Evolutionary conservation across 345 rosid genomes (phyloP), one percentile per base, ranked within the genome.

Genomic region (Heritiera fomes): DNA sequence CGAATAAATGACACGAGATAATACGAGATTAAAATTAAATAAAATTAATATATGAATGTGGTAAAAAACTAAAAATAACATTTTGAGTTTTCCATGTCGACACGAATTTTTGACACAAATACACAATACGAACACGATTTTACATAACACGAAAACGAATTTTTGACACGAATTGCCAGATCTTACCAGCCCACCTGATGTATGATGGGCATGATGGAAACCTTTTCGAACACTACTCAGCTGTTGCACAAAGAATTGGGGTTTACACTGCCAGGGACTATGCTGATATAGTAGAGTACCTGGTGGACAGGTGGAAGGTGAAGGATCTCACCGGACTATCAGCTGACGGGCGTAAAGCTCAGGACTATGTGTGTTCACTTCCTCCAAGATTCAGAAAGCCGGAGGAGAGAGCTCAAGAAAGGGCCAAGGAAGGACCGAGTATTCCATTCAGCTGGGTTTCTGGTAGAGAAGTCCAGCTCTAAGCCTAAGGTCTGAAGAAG

Each of bases 141-240:
- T n/a, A n/a, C n/a, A n/a, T n/a, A n/a, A n/a, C n/a, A n/a, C n/a
- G n/a, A n/a, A n/a, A n/a, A n/a, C n/a, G n/a, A n/a, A n/a, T n/a
- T n/a, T n/a, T n/a, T n/a, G n/a, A n/a, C n/a, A n/a, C n/a, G n/a
- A n/a, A n/a, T n/a, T n/a, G n/a, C n/a, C n/a, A n/a, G n/a, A n/a
- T n/a, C n/a, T n/a, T n/a, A n/a, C n/a, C 99, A 0, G 98, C 98
- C 40, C 98, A 95, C 82, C 76, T 95, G 87, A 93, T 95, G 98
- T 91, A 88, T 2, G 98, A 95, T 58, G 97, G 98, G 7, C 83
- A 80, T 0, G 90, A 93, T 0, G 88, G 91, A 60, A 84, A 88
- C 66, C 92, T 95, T 47, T 95, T 93, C 34, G 93, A 92, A 8
- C 82, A 95, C 87, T 95, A 86, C 80, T 91, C 98, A 0, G 84